Evolutionary conservation across 345 rosid species (phyloP).

Genomic region (Noccaea bulbosa): DNA sequence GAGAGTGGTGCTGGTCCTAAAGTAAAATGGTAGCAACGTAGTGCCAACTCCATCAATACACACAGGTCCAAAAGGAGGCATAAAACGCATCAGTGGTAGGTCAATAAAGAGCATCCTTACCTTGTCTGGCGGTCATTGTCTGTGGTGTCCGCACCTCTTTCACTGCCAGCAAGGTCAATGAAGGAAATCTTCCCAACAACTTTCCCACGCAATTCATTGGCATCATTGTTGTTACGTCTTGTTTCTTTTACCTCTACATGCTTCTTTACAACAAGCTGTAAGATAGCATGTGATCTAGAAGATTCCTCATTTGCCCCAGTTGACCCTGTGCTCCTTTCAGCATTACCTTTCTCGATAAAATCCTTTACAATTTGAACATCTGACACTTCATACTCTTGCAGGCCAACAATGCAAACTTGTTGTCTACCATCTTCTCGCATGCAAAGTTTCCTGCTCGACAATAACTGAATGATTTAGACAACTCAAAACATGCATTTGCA

Average conservation of each 20-base stretch:
- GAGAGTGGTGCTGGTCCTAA: conserved; percentile 29
- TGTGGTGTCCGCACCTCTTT: conserved; percentile 98
- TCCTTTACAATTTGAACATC: conserved; percentile 95
- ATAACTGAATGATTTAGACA: conserved; percentile 34
- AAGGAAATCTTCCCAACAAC: conserved; percentile 95
- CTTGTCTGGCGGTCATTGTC: conserved; percentile 97
- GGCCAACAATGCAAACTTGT: conserved; percentile 97
- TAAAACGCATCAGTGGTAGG: conserved; percentile 2
- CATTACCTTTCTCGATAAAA: conserved; percentile 89
- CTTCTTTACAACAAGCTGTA: conserved; percentile 89
- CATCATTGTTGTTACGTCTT: conserved; percentile 77
- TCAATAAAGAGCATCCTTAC: conserved; percentile 45
- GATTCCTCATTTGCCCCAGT: conserved; percentile 99
- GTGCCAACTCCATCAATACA: conserved; percentile 12
- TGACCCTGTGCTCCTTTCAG: conserved; percentile 95
- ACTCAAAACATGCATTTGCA: conserved; percentile 18
- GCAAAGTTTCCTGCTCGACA: conserved; percentile 77
- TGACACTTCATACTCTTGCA: conserved; percentile 96
- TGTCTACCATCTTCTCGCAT: conserved; percentile 99
- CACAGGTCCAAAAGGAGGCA: conserved; percentile 24
- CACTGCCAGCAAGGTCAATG: conserved; percentile 99
- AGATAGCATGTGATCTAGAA: conserved; percentile 97
- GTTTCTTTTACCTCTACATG: conserved; percentile 82
- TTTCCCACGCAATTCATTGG: conserved; percentile 74
- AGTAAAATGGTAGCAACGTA: conserved; percentile 20